These are phyloP conservation scores for Acer yangbiense DNA, from an alignment of 345 rosid genomes.

Conservation along the genomic window DNA sequence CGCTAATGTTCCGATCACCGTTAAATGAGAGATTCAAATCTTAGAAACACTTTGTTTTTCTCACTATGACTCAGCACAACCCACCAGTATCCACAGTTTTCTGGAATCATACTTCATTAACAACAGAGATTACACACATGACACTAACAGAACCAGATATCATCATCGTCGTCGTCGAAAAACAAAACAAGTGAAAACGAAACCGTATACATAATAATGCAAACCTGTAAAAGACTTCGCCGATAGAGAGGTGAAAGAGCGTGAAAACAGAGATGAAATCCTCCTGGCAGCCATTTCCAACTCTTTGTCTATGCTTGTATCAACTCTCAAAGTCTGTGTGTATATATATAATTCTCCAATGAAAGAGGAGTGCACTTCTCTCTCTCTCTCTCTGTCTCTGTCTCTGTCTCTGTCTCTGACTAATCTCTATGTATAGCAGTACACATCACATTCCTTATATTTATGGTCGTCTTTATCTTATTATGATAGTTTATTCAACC, in stretches of 20 bases:
- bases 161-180: background rate
- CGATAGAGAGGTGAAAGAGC: conserved; percentile 44
- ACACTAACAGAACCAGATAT: background rate
- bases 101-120: background rate
- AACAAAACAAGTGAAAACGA: background rate
- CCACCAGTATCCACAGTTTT: background rate
- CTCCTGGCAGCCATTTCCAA: conserved; percentile 53
- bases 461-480: too few relatives aligned
- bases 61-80: too few relatives aligned
- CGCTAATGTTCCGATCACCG: background rate
- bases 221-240: conserved; percentile 37
- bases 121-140: background rate
- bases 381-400: too few relatives aligned
- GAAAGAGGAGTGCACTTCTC: too few relatives aligned
- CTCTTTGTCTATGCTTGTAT: background rate
- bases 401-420: too few relatives aligned
- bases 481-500: too few relatives aligned
- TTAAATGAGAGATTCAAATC: background rate
- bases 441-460: too few relatives aligned
- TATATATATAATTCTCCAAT: background rate
- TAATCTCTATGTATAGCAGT: too few relatives aligned
- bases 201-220: too few relatives aligned
- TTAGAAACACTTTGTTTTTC: background rate
- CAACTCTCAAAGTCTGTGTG: background rate
- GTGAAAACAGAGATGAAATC: conserved; percentile 53